Conservation (phyloP, 2,329 filamentous ascomycete genomes). For the Arthrobotrys megalospora region DNA sequence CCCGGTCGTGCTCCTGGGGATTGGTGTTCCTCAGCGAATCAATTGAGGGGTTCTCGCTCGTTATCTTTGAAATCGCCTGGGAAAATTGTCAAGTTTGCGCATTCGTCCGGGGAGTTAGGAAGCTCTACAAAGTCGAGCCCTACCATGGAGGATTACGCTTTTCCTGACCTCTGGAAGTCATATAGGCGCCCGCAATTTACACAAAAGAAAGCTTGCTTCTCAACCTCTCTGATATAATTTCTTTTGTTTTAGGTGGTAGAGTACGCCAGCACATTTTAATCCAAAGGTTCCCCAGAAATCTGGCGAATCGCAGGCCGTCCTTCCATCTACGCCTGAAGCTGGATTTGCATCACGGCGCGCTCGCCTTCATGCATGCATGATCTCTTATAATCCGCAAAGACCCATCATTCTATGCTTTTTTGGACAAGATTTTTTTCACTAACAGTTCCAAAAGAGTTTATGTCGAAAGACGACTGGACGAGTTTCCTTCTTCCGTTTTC, state of each 20-base stretch:
- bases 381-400: constrained; percentile 56
- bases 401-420: constrained; percentile 50
- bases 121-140: constrained; percentile 2
- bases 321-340: constrained; percentile 41
- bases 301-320: constrained; percentile 52
- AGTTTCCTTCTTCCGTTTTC: constrained; percentile 47
- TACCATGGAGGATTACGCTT: constrained; percentile 40
- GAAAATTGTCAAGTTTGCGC: constrained; percentile 55
- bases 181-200: constrained; percentile 60
- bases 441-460: constrained; percentile 43
- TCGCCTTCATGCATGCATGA: constrained; percentile 40
- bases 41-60: constrained; percentile 29
- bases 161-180: constrained; percentile 39
- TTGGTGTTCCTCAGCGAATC: constrained; percentile 48
- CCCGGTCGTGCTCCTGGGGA: constrained; percentile 26
- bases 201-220: constrained; percentile 37
- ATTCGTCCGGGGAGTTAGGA: constrained; percentile 45
- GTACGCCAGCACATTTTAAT: constrained; percentile 38
- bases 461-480: constrained; percentile 47
- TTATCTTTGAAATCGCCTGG: constrained; percentile 35
- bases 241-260: constrained; percentile 31
- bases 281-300: constrained; percentile 41
- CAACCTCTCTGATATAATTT: constrained; percentile 28
- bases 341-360: constrained; percentile 56
- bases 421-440: constrained; percentile 41